Base-by-base conservation (phyloP, 768 basidiomycete species). In the Boletus patriciae region DNA sequence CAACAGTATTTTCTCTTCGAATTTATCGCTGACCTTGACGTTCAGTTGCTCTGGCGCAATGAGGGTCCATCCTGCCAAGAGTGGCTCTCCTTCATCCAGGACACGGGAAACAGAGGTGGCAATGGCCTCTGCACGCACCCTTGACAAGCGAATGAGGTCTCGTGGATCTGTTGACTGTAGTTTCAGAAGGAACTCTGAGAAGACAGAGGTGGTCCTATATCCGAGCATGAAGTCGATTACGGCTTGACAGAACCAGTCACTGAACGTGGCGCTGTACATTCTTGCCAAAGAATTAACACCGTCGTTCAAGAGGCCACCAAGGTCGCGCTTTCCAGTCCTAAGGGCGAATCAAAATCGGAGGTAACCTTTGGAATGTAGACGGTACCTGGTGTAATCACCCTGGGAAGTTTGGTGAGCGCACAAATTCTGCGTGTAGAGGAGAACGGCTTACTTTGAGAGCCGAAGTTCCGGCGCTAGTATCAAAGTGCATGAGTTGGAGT, bases 211-310 rank as follows among this genome's bases (percentile, higher is more conserved):
- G 2, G 88, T 92, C 52, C 95, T 87, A 70, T 94, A 85, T 27
- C 94, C 95, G 49, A 95, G 84, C 78, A 90, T 84, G 65, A 86
- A 95, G 71, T 94, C 91, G 63, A 98, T 94, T 44, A 96, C 93
- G 0, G 95, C 94, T 74, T 99, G 97, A 55, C 83, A 87, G 73
- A 98, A 99, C 89, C 94, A 99, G 73, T 99, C 97, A 62, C 88
- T 86, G 67, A 93, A 93, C 1, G 91, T 89, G 19, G 92, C 87
- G 11, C 89, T 88, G 73, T 87, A 93, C 86, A 93, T 87, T 64
- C 91, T 85, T 31, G 94, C 88, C 18, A 98, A 75, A 7, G 94
- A 97, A 72, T 98, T 99, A 57, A 96, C 86, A 0, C 97, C 96
- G 63, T 99, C 96, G 66, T 97, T 92, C 18, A 98, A 80, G 77